Evolutionary conservation across 2,329 filamentous ascomycete species (phyloP), one percentile per base, ranked within the genome.

Genomic region (Phyllosticta citribraziliensis): DNA sequence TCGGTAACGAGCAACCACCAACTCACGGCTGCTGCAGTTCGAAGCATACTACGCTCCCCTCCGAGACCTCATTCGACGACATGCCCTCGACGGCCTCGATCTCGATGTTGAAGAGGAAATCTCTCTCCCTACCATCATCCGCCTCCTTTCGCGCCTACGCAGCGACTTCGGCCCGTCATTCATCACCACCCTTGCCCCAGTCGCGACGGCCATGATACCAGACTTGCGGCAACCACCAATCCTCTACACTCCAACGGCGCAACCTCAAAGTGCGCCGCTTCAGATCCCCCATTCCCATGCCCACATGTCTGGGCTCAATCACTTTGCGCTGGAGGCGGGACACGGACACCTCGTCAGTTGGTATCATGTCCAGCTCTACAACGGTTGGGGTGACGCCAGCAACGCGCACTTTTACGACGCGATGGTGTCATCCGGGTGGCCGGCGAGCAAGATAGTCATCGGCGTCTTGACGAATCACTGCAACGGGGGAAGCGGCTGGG

Each of bases 351-450:
- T 69, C 87, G 88, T 96, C 27, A 80, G 81, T 2, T 97, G 91
- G 84, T 96, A 96, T 73, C 96, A 96, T 70, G 81, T 87, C 5
- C 92, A 97, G 70, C 96, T 96, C 74, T 97, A 97, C 79, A 94
- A 89, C 70, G 91, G 91, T 1, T 97, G 90, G 86, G 90, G 90
- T 9, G 84, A 85, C 40, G 83, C 85, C 1, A 76, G 79, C 27
- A 79, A 72, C 14, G 78, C 78, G 2, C 68, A 70, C 22, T 79
- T 77, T 67, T 84, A 80, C 68, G 80, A 83, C 62, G 74, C 77
- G 57, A 80, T 84, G 58, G 72, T 84, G 30, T 76, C 78, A 14
- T 78, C 80, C 53, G 91, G 91, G 9, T 96, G 89, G 86, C 78
- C 82, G 2, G 80, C 89, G 0, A 76, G 83, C 20, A 88, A 88